Conservation (phyloP, 108 stramenopile genomes). For the Stephanodiscus triporus region DNA sequence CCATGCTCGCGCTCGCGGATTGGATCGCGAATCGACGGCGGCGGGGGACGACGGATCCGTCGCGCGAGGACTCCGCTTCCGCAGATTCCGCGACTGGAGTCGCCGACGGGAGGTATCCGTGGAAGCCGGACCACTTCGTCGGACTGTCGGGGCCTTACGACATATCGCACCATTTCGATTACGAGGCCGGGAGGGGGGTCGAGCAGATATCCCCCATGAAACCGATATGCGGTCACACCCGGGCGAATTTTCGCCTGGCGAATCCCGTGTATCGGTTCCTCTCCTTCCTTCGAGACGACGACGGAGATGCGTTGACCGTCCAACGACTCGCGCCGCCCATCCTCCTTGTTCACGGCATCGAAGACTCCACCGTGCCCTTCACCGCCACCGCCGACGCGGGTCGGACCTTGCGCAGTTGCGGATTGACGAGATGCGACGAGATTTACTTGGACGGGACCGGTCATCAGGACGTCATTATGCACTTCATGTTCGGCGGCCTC, state of each 20-base stretch:
- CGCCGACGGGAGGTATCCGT: not conserved
- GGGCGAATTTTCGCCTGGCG: constrained; percentile 57
- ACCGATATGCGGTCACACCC: constrained; percentile 64
- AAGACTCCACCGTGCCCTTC: constrained; percentile 83
- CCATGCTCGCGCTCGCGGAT: constrained; percentile 60
- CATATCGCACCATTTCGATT: constrained; percentile 85
- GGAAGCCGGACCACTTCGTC: not conserved
- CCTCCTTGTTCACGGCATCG: constrained; percentile 79
- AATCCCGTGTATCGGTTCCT: constrained; percentile 61
- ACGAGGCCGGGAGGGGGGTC: constrained; percentile 82
- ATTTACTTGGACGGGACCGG: constrained; percentile 63
- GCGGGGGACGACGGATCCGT: constrained; percentile 2
- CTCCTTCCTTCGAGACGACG: constrained; percentile 20
- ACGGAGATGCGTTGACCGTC: not conserved
- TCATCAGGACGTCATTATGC: constrained; percentile 78
- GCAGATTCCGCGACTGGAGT: not conserved
- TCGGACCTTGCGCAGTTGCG: constrained; percentile 56
- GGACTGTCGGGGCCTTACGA: constrained; percentile 45
- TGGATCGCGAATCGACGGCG: constrained; percentile 22
- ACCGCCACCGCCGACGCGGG: constrained; percentile 78
- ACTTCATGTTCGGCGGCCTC: constrained; percentile 75
- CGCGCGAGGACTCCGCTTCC: not conserved
- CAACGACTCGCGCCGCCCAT: constrained; percentile 43
- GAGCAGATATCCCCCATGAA: constrained; percentile 86
- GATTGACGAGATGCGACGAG: constrained; percentile 56